Evolutionary conservation across 106 monocot species (phyloP).

Genomic region (Acorus calamus): DNA sequence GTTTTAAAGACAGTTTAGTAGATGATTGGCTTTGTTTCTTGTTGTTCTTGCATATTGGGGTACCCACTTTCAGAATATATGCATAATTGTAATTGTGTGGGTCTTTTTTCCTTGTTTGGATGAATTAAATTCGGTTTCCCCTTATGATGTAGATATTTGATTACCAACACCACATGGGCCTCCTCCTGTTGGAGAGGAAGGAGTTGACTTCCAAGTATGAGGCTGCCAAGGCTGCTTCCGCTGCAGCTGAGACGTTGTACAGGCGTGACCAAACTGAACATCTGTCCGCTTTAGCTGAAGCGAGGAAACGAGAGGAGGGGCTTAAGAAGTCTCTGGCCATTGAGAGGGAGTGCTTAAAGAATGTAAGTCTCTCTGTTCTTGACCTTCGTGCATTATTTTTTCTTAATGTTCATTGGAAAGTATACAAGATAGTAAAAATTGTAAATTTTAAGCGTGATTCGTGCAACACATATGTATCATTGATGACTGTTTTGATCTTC

Average conservation of each 20-base stretch:
- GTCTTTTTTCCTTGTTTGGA: not conserved
- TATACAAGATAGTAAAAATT: no score
- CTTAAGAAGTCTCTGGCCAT: constrained; percentile 53
- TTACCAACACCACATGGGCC: constrained; percentile 86
- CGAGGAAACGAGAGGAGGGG: constrained; percentile 53
- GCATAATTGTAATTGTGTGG: not conserved
- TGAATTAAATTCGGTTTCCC: not conserved
- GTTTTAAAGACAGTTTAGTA: no score
- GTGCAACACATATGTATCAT: no score
- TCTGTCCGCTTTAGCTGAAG: constrained; percentile 54
- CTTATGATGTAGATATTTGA: constrained; percentile 56
- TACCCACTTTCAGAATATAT: no score
- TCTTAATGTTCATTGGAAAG: no score
- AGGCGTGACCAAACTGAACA: constrained; percentile 49
- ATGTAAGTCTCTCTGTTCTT: constrained; percentile 36
- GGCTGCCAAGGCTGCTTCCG: constrained; percentile 47
- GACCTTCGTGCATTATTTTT: no score
- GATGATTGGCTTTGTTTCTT: no score
- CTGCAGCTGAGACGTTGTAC: constrained; percentile 35
- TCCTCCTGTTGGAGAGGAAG: constrained; percentile 69
- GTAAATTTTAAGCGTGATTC: no score
- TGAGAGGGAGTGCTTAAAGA: constrained; percentile 70
- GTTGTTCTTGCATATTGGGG: no score
- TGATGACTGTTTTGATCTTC: no score
- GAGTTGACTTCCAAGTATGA: constrained; percentile 67